Conservation (phyloP, 2,329 filamentous ascomycete species). For the Fonsecaea nubica region DNA sequence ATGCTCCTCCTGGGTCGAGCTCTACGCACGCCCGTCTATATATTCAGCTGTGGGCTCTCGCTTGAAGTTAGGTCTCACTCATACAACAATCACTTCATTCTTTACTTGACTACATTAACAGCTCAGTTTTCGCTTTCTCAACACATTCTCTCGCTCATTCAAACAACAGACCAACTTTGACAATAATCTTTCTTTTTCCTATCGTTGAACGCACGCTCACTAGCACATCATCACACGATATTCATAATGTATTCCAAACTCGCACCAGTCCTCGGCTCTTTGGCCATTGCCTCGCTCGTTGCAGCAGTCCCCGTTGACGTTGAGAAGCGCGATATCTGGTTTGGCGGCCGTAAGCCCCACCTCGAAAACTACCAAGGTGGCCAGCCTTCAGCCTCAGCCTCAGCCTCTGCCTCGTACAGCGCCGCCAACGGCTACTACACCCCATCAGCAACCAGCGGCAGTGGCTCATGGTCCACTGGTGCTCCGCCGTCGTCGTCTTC, state of each 20-base stretch:
- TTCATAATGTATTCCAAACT: constrained; percentile 31
- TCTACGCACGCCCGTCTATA: constrained; percentile 17
- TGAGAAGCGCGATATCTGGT: constrained; percentile 26
- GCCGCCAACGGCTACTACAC: constrained; percentile 24
- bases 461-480: constrained; percentile 2
- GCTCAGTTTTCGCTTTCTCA: constrained; percentile 9
- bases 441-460: constrained; percentile 7
- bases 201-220: constrained; percentile 30
- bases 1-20: not conserved
- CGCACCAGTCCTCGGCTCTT: constrained; percentile 27
- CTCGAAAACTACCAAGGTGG: constrained; percentile 12
- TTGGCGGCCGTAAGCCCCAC: constrained; percentile 22
- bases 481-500: constrained; percentile 8
- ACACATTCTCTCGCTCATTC: constrained; percentile 16
- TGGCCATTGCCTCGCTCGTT: constrained; percentile 34
- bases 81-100: constrained; percentile 16
- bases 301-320: constrained; percentile 30
- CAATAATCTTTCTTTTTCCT: constrained; percentile 12
- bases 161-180: not conserved
- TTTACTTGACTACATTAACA: constrained; percentile 20
- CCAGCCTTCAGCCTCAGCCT: constrained; percentile 1
- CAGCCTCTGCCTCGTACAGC: not conserved
- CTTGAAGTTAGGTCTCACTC: constrained; percentile 26
- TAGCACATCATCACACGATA: constrained; percentile 20
- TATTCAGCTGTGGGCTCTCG: constrained; percentile 19